Conservation (phyloP, 805 yeast species). For the Spathaspora gorwiae region DNA sequence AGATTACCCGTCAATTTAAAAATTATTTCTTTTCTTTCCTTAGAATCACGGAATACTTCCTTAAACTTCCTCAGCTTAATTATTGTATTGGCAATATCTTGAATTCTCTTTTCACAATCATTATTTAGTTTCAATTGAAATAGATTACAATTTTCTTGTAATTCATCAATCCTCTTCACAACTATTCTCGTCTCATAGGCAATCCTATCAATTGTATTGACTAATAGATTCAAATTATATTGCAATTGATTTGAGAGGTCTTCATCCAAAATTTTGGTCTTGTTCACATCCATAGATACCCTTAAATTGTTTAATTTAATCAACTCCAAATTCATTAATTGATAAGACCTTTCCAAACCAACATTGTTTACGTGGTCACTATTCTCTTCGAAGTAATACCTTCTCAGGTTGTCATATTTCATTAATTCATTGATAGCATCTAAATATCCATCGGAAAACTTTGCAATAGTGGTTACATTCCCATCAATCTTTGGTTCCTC, state of each 20-base stretch:
- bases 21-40: constrained; percentile 25
- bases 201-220: constrained; percentile 33
- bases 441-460: constrained; percentile 15
- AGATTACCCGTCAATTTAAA: constrained; percentile 23
- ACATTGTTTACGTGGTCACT: constrained; percentile 7
- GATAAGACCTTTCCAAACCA: constrained; percentile 15
- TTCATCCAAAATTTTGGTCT: constrained; percentile 22
- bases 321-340: constrained; percentile 27
- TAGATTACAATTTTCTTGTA: constrained; percentile 29
- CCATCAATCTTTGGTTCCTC: constrained; percentile 10
- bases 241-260: constrained; percentile 26
- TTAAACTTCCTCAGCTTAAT: constrained; percentile 28
- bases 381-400: constrained; percentile 7
- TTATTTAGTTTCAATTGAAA: constrained; percentile 25
- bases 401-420: constrained; percentile 17
- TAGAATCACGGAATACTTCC: constrained; percentile 22
- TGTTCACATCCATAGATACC: constrained; percentile 20
- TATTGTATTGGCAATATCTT: constrained; percentile 20
- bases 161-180: constrained; percentile 34
- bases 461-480: constrained; percentile 12
- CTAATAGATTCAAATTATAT: constrained; percentile 24
- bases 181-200: constrained; percentile 39
- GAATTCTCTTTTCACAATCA: constrained; percentile 23
- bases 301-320: constrained; percentile 23
- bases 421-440: constrained; percentile 13